Evolutionary conservation across 2,329 filamentous ascomycete genomes (phyloP).

Genomic region (Stachybotrys chlorohalonatus): DNA sequence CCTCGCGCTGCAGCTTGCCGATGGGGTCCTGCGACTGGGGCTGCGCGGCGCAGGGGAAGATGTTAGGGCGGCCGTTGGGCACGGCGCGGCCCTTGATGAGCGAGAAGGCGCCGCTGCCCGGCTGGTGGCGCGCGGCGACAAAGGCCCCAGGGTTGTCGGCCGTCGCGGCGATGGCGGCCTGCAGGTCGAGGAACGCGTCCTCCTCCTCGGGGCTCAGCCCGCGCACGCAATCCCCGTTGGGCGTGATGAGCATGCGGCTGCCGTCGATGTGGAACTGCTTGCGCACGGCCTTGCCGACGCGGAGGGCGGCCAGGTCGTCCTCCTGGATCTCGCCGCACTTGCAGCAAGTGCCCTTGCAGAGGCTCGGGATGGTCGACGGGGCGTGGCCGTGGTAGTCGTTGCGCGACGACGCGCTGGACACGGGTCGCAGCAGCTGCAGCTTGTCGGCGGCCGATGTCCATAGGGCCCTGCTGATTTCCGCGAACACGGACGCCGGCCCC

Average conservation of each 20-base stretch:
- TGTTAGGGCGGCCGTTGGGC: slow-evolving; percentile 53
- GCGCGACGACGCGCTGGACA: slow-evolving; percentile 19
- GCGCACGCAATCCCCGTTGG: slow-evolving; percentile 67
- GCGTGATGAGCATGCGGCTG: slow-evolving; percentile 62
- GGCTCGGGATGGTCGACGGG: slow-evolving; percentile 13
- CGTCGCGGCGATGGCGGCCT: slow-evolving; percentile 44
- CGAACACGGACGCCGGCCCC: slow-evolving; percentile 24
- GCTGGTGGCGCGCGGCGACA: slow-evolving; percentile 44
- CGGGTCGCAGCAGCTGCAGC: slow-evolving; percentile 26
- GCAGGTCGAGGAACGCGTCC: slow-evolving; percentile 59
- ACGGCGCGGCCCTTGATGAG: slow-evolving; percentile 57
- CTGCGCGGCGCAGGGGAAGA: slow-evolving; percentile 42
- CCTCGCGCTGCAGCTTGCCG: slow-evolving; percentile 56
- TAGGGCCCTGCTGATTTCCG: slow-evolving; percentile 21
- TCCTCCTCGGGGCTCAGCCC: slow-evolving; percentile 62
- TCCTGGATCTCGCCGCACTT: slow-evolving; percentile 31
- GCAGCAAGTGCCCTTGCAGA: slow-evolving; percentile 27
- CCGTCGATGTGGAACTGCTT: slow-evolving; percentile 51
- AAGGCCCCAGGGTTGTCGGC: slow-evolving; percentile 47
- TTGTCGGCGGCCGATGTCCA: slow-evolving; percentile 24
- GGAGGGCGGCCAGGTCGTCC: slow-evolving; percentile 45
- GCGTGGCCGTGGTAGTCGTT: slow-evolving; percentile 13
- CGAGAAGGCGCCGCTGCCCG: slow-evolving; percentile 46
- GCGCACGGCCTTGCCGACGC: slow-evolving; percentile 48
- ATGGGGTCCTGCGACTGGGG: slow-evolving; percentile 47